A percentile compares a stretch with the other conserved stretches of the same genome.
These are phyloP conservation scores for Fusarium sp. DNA, from an alignment of 2,329 filamentous ascomycete species.

Conservation along the genomic window DNA sequence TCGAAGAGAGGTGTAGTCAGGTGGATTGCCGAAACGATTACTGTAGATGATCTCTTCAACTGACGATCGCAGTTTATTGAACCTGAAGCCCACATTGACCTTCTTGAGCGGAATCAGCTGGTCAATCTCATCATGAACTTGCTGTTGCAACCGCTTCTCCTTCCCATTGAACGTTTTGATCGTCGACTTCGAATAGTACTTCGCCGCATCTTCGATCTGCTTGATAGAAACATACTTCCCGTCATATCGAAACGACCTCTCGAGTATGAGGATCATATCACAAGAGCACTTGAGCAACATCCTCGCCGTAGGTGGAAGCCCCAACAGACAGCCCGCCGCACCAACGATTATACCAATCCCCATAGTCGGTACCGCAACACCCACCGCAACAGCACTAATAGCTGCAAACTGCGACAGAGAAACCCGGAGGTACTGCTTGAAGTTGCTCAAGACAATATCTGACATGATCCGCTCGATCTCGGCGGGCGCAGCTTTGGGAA, in stretches of 20 bases:
- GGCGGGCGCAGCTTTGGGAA: conserved; percentile 40
- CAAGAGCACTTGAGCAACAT: conserved; percentile 46
- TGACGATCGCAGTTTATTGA: conserved; percentile 37
- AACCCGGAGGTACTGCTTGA: conserved; percentile 39
- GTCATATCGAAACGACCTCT: conserved; percentile 41
- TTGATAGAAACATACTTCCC: conserved; percentile 46
- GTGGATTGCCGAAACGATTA: conserved; percentile 36
- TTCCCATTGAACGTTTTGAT: conserved; percentile 39
- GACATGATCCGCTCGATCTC: conserved; percentile 44
- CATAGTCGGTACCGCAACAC: conserved; percentile 34
- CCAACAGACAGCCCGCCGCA: conserved; percentile 33
- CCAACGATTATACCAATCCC: conserved; percentile 42
- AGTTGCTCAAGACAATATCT: conserved; percentile 42
- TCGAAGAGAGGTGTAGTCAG: conserved; percentile 21
- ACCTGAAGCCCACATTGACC: conserved; percentile 39
- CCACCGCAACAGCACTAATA: conserved; percentile 30
- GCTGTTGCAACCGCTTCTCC: conserved; percentile 40
- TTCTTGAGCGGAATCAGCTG: conserved; percentile 42
- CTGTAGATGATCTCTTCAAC: conserved; percentile 41
- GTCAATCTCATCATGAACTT: conserved; percentile 46
- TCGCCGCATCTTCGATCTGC: conserved; percentile 45
- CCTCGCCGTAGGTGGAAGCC: conserved; percentile 36
- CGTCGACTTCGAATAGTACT: conserved; percentile 38
- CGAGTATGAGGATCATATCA: conserved; percentile 45
- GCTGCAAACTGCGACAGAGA: conserved; percentile 39